Evolutionary conservation across 78 protist genomes (phyloP).

Genomic region (Dictyostelium firmibasis): DNA sequence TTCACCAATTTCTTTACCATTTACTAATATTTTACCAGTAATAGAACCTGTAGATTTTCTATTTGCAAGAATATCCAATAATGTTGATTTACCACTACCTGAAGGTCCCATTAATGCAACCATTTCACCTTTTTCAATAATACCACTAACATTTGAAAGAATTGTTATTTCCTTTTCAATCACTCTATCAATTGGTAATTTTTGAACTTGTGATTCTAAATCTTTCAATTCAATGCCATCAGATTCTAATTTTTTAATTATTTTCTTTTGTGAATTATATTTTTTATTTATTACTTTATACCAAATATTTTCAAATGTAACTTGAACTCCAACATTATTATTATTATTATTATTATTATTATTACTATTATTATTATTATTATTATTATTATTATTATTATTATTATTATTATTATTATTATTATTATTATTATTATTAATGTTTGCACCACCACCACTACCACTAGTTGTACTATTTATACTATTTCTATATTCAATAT

Average conservation of each 20-base stretch:
- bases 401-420: not conserved
- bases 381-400: not conserved
- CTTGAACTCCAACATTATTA: constrained; percentile 15
- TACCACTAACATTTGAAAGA: constrained; percentile 53
- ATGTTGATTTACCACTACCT: constrained; percentile 70
- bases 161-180: constrained; percentile 42
- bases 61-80: constrained; percentile 72
- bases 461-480: not conserved
- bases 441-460: not conserved
- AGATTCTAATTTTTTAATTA: not conserved
- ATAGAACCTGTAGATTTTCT: constrained; percentile 52
- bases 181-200: not conserved
- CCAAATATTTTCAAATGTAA: not conserved
- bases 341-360: not conserved
- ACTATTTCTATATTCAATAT: not conserved
- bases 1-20: constrained; percentile 52
- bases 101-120: constrained; percentile 77
- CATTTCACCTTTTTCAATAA: constrained; percentile 56
- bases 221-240: not conserved
- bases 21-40: constrained; percentile 65
- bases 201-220: not conserved
- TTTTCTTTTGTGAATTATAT: not conserved
- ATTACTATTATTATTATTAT: not conserved
- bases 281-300: constrained; percentile 5
- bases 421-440: not conserved